A percentile compares a stretch with the other conserved stretches of the same genome.
Evolutionary conservation across 495 filamentous ascomycete species (phyloP).

Genomic region (Lasiosphaeria ovina): DNA sequence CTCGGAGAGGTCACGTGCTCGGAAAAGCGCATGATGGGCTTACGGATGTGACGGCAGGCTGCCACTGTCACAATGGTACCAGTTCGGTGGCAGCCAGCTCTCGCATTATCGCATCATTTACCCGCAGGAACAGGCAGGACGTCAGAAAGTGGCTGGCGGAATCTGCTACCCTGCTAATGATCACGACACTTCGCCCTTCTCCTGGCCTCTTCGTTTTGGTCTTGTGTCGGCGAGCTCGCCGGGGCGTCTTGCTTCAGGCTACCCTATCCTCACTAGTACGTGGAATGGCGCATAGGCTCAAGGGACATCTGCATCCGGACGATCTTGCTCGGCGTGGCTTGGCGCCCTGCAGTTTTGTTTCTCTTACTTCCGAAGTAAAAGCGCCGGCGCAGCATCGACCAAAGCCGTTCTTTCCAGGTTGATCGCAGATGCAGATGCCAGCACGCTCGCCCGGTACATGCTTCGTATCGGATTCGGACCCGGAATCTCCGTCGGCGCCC

Average conservation of each 20-base stretch:
- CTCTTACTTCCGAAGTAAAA: neutral
- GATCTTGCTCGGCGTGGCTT: neutral
- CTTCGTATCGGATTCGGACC: conserved; percentile 1
- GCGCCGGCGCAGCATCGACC: neutral
- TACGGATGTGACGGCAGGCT: conserved; percentile 4
- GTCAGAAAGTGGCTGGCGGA: neutral
- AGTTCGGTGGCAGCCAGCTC: neutral
- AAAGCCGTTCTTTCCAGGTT: neutral
- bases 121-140: conserved; percentile 3
- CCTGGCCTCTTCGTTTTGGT: neutral
- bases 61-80: neutral
- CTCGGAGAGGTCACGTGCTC: neutral
- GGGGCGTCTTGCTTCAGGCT: neutral
- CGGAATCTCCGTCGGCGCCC: conserved; percentile 2
- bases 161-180: neutral
- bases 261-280: too few species aligned
- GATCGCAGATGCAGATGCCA: conserved; percentile 4
- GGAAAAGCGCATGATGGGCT: neutral
- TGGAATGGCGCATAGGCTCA: too few species aligned
- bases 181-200: neutral
- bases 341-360: neutral
- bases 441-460: neutral
- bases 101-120: conserved; percentile 8
- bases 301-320: neutral
- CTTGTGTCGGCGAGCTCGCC: neutral